Evolutionary conservation across 2,329 filamentous ascomycete genomes (phyloP).

Genomic region (Trichoderma sp.): DNA sequence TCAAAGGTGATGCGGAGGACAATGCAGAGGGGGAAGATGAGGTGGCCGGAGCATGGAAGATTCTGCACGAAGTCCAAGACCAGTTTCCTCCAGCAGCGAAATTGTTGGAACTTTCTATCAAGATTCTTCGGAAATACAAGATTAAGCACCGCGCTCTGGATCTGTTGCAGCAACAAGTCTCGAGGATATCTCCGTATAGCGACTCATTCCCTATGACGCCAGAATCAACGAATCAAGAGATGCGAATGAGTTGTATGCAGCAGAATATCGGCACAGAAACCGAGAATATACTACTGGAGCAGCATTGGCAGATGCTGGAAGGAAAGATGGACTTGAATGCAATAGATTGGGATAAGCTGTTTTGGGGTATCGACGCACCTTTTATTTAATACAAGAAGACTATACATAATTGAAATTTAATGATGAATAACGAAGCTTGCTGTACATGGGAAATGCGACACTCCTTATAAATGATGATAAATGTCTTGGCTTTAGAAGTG

Average conservation of each 20-base stretch:
- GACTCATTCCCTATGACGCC: conserved; percentile 34
- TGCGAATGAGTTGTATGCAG: conserved; percentile 19
- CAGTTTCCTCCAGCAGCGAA: conserved; percentile 36
- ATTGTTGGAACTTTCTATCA: conserved; percentile 36
- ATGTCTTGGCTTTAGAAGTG: not conserved
- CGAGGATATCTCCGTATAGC: conserved; percentile 14
- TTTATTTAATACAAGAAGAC: conserved; percentile 32
- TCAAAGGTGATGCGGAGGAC: conserved; percentile 30
- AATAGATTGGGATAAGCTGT: conserved; percentile 41
- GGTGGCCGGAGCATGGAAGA: conserved; percentile 38
- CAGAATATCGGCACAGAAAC: conserved; percentile 23
- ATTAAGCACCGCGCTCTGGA: conserved; percentile 31
- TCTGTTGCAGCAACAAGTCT: conserved; percentile 27
- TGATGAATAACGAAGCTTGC: not conserved
- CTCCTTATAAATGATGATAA: not conserved
- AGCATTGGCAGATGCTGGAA: conserved; percentile 34
- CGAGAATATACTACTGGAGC: conserved; percentile 31
- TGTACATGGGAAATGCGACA: not conserved
- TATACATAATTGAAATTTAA: not conserved
- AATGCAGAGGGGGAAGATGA: conserved; percentile 33
- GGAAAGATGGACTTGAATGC: conserved; percentile 38
- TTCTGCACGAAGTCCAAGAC: conserved; percentile 36
- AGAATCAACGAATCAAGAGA: conserved; percentile 32
- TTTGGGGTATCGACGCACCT: conserved; percentile 40
- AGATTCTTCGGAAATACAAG: conserved; percentile 39